Evolutionary conservation across 1,139 yeast species (phyloP), one percentile per base, ranked within the genome.

Genomic region (Yamadazyma dushanensis): DNA sequence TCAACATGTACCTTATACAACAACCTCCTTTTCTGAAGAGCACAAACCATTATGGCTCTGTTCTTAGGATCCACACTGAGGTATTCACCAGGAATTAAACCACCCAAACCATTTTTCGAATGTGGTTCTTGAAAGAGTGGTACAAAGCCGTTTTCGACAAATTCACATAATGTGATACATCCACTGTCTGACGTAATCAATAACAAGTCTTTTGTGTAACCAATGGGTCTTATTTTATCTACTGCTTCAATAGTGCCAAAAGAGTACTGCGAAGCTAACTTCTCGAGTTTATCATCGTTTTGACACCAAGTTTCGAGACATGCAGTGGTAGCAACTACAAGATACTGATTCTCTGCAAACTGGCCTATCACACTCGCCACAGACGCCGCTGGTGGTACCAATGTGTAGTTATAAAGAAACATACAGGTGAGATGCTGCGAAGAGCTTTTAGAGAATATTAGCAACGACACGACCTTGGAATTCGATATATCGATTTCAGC

Each of bases 111-210:
- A 19, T 85, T 73, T 51, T 88, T 84, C 29, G 82, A 77, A 50
- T 76, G 78, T 1, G 95, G 83, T 49, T 84, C 92, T 42, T 79
- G 79, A 31, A 72, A 64, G 1, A 79, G 44, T 0, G 80, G 63
- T 11, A 61, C 61, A 48, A 88, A 80, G 35, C 54, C 56, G 1
- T 56, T 58, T 0, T 56, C 45, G 32, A 74, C 67, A 48, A 73
- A 77, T 44, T 76, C 77, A 11, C 83, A 57, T 0, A 90, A 57
- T 0, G 82, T 65, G 15, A 89, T 47, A 38, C 78, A 77, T 0
- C 97, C 97, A 1, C 95, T 77, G 53, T 90, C 97, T 0, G 95
- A 78, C 0, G 94, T 76, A 3, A 88, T 57, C n/a, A 83, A 74
- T 17, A 90, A 47, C 26, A 66, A 65, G 46, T 87, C 94, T 36